Evolutionary conservation across 202 grass and related monocot species (phyloP).

Genomic region (Eragrostis tef): DNA sequence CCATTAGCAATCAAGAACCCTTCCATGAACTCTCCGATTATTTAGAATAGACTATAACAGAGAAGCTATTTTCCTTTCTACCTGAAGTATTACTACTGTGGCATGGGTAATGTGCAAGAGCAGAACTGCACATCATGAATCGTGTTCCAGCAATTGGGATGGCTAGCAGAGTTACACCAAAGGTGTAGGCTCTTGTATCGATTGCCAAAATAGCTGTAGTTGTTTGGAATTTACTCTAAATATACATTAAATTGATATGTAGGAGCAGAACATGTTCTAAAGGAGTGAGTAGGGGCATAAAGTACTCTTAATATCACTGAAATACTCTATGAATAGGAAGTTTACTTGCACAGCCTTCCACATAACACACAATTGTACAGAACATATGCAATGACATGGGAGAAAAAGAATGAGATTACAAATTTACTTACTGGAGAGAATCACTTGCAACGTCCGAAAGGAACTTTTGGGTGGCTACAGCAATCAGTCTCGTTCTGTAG

Average conservation of each 20-base stretch:
- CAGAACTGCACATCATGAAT: background rate
- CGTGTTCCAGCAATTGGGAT: background rate
- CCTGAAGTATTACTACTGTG: background rate
- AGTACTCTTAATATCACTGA: background rate
- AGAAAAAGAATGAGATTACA: background rate
- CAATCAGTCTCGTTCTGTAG: constrained; percentile 87
- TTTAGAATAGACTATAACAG: background rate
- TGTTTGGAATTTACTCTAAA: background rate
- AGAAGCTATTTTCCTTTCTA: background rate
- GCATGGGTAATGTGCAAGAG: background rate
- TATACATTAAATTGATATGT: background rate
- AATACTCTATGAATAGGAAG: background rate
- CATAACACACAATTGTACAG: background rate
- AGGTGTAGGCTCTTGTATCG: no score
- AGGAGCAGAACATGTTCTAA: background rate
- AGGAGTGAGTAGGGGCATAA: background rate
- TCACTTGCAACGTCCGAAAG: constrained; percentile 89
- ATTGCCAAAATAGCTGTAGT: no score
- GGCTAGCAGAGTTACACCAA: background rate
- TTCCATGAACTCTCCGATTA: background rate
- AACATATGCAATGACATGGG: constrained; percentile 1
- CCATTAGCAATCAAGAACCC: background rate
- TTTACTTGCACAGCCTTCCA: background rate
- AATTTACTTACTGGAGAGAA: constrained; percentile 82
- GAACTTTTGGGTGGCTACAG: constrained; percentile 95